A percentile compares a stretch with the other conserved stretches of the same genome.
Conservation (phyloP, 176 grass and related monocot genomes). For the Hordeum vulgare region DNA sequence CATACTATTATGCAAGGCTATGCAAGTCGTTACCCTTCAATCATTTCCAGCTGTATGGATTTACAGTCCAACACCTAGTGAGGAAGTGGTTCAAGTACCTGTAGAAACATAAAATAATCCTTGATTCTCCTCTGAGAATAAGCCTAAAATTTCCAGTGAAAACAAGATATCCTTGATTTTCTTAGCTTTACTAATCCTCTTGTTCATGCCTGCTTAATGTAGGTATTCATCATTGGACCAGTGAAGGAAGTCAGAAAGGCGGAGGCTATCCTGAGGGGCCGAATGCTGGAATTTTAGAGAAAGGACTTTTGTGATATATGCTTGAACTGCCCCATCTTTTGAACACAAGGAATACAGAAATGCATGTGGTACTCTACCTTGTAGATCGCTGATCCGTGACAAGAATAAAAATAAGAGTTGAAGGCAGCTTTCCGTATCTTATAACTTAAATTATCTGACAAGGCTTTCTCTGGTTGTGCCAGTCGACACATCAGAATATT, state of each 20-base stretch:
- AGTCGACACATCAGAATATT: background rate
- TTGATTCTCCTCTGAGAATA: background rate
- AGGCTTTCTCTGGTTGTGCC: background rate
- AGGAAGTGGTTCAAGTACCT: background rate
- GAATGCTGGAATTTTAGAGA: conserved; percentile 58
- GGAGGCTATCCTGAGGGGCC: conserved; percentile 78
- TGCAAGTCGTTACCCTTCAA: background rate
- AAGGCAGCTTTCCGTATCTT: background rate
- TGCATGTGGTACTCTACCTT: conserved; percentile 12
- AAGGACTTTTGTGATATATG: background rate
- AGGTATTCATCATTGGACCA: conserved; percentile 97
- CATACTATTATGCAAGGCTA: background rate
- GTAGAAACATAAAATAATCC: background rate
- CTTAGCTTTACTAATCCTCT: background rate
- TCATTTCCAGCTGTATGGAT: conserved; percentile 22
- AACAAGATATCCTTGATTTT: background rate
- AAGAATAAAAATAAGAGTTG: conserved; percentile 15
- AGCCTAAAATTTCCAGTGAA: background rate
- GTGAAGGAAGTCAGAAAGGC: conserved; percentile 80
- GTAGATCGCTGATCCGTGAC: conserved; percentile 12
- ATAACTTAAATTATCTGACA: background rate
- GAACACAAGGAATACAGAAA: conserved; percentile 19
- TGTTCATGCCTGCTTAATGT: background rate
- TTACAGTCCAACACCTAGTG: background rate
- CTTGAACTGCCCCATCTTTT: conserved; percentile 15